A percentile compares a stretch with the other conserved stretches of the same genome.
These are phyloP conservation scores for Globisporangium megalacanthum DNA, from an alignment of 352 stramenopile genomes.

Conservation along the genomic window DNA sequence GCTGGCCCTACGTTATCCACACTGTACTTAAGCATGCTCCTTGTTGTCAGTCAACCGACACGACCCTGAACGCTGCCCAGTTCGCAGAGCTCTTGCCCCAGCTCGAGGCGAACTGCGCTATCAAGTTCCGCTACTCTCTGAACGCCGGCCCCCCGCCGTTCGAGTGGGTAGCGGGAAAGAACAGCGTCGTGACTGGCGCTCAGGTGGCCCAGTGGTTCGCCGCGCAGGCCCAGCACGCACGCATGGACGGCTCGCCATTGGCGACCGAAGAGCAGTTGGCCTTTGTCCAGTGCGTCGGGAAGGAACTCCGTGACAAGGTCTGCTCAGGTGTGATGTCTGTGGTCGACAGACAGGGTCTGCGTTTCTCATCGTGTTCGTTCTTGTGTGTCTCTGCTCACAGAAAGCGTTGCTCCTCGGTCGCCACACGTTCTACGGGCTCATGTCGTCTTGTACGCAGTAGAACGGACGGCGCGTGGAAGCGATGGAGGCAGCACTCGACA, in stretches of 20 bases:
- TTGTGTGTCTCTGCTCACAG: background rate
- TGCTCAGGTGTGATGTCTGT: background rate
- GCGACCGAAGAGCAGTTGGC: constrained; percentile 4
- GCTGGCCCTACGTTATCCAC: background rate
- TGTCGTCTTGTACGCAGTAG: background rate
- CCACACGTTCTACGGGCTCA: background rate
- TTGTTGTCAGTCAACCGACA: constrained; percentile 2
- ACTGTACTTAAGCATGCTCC: no score
- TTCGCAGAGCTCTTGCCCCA: constrained; percentile 15
- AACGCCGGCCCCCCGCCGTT: constrained; percentile 32
- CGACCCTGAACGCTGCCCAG: constrained; percentile 7
- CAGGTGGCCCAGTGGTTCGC: constrained; percentile 28
- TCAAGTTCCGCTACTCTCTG: constrained; percentile 49
- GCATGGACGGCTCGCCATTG: constrained; percentile 6
- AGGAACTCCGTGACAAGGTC: constrained; percentile 11
- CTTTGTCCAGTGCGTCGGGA: constrained; percentile 22
- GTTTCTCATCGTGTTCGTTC: background rate
- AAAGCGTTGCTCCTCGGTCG: background rate
- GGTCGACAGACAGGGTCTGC: constrained; percentile 8
- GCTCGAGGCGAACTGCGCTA: constrained; percentile 31
- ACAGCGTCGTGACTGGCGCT: constrained; percentile 8
- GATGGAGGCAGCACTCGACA: background rate
- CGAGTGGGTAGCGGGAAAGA: constrained; percentile 27
- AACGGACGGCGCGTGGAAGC: no score
- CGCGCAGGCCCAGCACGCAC: constrained; percentile 17